Percentiles rank a stretch among this genome's conserved stretches.
phyloP scores from a whole-genome alignment of 192 early-diverging fungal genomes.

The Lunasporangiospora selenospora region DNA sequence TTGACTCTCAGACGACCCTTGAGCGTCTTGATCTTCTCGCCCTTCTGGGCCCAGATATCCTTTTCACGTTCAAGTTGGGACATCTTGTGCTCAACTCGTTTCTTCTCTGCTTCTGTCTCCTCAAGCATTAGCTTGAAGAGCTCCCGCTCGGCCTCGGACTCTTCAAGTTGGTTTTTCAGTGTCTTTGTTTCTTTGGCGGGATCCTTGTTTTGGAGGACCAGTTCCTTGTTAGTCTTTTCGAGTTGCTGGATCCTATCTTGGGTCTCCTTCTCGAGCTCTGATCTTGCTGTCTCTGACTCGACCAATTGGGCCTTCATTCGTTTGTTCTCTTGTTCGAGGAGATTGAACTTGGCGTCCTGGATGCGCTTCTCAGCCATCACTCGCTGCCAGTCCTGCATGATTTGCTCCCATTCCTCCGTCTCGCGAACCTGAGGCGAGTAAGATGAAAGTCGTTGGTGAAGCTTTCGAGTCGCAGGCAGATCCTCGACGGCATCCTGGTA shows the following conservation, averaged over 20 bases:
- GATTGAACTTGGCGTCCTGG: slow-evolving; percentile 30
- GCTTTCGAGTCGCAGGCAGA: slow-evolving; percentile 24
- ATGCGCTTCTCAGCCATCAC: slow-evolving; percentile 43
- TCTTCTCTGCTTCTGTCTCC: slow-evolving; percentile 37
- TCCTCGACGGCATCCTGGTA: slow-evolving; percentile 36
- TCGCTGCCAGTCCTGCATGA: slow-evolving; percentile 36
- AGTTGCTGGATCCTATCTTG: slow-evolving; percentile 13
- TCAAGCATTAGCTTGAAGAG: slow-evolving; percentile 44
- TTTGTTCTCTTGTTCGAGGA: slow-evolving; percentile 40
- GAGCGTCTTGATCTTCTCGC: slow-evolving; percentile 13
- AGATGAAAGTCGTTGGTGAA: slow-evolving; percentile 17
- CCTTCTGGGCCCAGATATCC: slow-evolving; percentile 16
- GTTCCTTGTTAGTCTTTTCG: slow-evolving; percentile 24
- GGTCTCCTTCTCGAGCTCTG: slow-evolving; percentile 22
- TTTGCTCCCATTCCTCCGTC: slow-evolving; percentile 37
- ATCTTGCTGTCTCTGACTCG: slow-evolving; percentile 19
- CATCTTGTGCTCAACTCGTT: slow-evolving; percentile 26
- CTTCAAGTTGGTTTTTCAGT: slow-evolving; percentile 28
- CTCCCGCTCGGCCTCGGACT: slow-evolving; percentile 39
- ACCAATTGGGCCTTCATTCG: slow-evolving; percentile 36
- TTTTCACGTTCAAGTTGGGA: slow-evolving; percentile 25
- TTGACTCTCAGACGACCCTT: slow-evolving; percentile 28
- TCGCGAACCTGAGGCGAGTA: slow-evolving; percentile 17
- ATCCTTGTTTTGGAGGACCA: slow-evolving; percentile 17
- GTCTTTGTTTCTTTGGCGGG: slow-evolving; percentile 30